phyloP scores from a whole-genome alignment of 805 yeast species.

The Sporopachydermia lactativora region DNA sequence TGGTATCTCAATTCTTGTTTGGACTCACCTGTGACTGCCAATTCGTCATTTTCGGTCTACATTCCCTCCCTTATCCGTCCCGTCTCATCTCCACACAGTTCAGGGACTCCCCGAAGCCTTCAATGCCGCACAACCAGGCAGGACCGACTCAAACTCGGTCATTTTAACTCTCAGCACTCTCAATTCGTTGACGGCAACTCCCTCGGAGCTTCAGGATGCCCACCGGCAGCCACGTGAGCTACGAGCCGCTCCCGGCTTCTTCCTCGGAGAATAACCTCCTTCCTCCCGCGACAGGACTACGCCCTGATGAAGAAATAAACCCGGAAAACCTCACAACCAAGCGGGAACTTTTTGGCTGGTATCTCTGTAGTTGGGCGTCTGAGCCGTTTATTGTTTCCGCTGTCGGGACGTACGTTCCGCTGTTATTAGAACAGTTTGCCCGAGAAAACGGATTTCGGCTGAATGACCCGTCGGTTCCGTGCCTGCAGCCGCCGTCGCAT shows the following conservation, averaged over 20 bases:
- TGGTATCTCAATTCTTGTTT: too few species aligned
- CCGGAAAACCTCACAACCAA: conserved; percentile 19
- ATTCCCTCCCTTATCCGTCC: too few species aligned
- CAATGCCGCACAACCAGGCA: too few species aligned
- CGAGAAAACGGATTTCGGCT: conserved; percentile 54
- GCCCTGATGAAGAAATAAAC: background rate
- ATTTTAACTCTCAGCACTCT: too few species aligned
- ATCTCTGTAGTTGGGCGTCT: conserved; percentile 56
- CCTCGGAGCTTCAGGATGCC: too few species aligned
- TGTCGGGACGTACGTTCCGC: conserved; percentile 65
- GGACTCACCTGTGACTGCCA: too few species aligned
- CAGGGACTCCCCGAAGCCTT: too few species aligned
- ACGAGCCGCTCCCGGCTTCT: background rate
- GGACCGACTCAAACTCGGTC: too few species aligned
- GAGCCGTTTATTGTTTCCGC: conserved; percentile 75
- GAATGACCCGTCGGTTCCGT: conserved; percentile 43
- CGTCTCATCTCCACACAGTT: too few species aligned
- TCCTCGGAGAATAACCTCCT: conserved; percentile 7
- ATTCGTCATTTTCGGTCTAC: too few species aligned
- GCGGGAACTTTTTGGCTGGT: conserved; percentile 49
- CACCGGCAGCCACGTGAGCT: too few species aligned
- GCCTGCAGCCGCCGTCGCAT: conserved; percentile 24
- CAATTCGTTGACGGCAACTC: too few species aligned
- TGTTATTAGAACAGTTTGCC: conserved; percentile 57
- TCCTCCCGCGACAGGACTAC: background rate